Evolutionary conservation across 2,329 filamentous ascomycete genomes (phyloP), one percentile per base, ranked within the genome.

Genomic region (Bimuria novae-zelandiae): DNA sequence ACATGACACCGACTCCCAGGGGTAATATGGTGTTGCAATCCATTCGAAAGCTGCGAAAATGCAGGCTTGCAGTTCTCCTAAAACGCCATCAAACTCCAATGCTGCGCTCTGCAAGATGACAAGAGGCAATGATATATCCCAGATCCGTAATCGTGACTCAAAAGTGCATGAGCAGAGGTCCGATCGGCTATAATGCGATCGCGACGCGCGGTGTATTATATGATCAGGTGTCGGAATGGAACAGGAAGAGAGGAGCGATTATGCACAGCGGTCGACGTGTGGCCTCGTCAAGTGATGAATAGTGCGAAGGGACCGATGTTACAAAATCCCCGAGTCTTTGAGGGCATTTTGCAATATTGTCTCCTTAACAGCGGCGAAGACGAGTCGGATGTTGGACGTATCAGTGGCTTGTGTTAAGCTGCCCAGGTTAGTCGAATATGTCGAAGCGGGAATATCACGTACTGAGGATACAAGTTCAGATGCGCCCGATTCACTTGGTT

Each of bases 321-420:
- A 81, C 65, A 99, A 85, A 75, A 99, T 97, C 63, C 94, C 94
- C 19, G 94, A 97, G 75, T 99, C 94, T 78, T 96, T 97, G 64
- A 99, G 84, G 42, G 94, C 94, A 74, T 99, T 99, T 76, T 97
- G 96, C 63, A 99, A 79, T 69, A 99, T 99, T 29, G 94, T 99
- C 78, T 99, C 94, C 75, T 99, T 99, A 55, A 99, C 94, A 7
- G 94, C 94, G 29, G 93, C 94, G 76, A 99, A 99, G 42, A 99
- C 94, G 32, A 99, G 84, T 61, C 94, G 90, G 68, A 99, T 97
- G 71, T 99, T 99, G 47, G 92, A 97, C 3, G 94, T 99, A 74
- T 99, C 94, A 59, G 94, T 99, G 40, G 94, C 94, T 88, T 99
- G 94, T 29, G 94, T 99, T 57, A 99, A 84, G 76, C 93, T 97